Percentiles rank a stretch among this genome's conserved stretches.
These are phyloP conservation scores for Achlya hypogyna DNA, from an alignment of 352 stramenopile genomes.

Conservation along the genomic window DNA sequence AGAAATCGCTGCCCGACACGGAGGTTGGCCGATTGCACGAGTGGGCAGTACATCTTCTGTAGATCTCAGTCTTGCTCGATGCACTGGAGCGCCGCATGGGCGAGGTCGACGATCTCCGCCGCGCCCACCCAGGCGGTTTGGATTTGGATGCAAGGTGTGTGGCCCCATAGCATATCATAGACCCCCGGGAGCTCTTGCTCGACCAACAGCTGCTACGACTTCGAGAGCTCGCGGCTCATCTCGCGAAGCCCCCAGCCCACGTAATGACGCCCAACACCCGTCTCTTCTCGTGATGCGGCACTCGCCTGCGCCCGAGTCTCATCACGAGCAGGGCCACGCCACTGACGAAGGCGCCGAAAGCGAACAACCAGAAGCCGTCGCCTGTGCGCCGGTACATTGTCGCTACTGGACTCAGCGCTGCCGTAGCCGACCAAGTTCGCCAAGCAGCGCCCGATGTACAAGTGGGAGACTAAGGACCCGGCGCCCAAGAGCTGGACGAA, in stretches of 20 bases:
- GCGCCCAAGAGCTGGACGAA: background rate
- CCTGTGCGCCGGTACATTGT: too few relatives aligned
- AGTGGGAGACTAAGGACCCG: conserved; percentile 1
- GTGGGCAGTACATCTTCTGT: background rate
- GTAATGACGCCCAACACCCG: background rate
- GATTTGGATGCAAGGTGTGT: background rate
- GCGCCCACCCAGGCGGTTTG: background rate
- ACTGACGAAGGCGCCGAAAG: too few relatives aligned
- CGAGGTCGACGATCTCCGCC: conserved; percentile 1
- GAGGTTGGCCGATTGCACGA: background rate
- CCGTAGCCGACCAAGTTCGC: background rate
- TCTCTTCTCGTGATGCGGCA: background rate
- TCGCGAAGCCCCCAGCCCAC: background rate
- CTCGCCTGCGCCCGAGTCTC: too few relatives aligned
- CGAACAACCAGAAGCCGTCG: too few relatives aligned
- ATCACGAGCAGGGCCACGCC: too few relatives aligned
- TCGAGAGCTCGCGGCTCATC: background rate
- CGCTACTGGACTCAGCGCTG: too few relatives aligned
- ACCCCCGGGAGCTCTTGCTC: background rate
- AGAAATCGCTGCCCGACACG: background rate
- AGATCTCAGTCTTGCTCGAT: background rate
- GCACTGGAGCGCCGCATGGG: conserved; percentile 1
- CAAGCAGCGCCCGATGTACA: conserved; percentile 10
- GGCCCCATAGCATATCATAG: background rate
- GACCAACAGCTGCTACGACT: conserved; percentile 8